These are phyloP conservation scores for Pezizomycotina sp. DNA, from an alignment of 2,329 filamentous ascomycete species.

Conservation along the genomic window DNA sequence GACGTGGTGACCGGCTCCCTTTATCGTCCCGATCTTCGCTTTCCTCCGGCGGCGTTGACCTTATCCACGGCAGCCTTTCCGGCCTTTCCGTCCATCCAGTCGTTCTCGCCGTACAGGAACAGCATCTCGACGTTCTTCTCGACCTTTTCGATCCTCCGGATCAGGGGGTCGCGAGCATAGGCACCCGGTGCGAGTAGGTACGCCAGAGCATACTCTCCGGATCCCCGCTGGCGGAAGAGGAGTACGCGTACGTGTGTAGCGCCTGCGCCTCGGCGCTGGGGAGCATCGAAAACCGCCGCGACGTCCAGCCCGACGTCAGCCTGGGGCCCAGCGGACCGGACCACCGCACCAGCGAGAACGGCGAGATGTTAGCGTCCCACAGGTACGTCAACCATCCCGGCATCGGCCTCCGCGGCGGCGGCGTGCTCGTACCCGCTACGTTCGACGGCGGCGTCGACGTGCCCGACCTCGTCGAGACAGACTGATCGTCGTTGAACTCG, in stretches of 20 bases:
- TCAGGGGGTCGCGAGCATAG: constrained; percentile 72
- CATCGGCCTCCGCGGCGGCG: constrained; percentile 43
- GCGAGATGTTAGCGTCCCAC: constrained; percentile 94
- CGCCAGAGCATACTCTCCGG: constrained; percentile 80
- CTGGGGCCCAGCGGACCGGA: constrained; percentile 78
- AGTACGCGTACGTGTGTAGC: constrained; percentile 86
- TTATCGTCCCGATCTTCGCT: constrained; percentile 66
- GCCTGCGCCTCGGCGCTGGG: constrained; percentile 63
- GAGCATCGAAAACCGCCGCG: constrained; percentile 76
- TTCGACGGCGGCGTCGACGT: constrained; percentile 31
- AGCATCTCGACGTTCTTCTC: constrained; percentile 60
- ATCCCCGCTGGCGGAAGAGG: constrained; percentile 85
- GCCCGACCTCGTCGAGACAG: constrained; percentile 28
- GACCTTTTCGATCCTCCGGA: constrained; percentile 70
- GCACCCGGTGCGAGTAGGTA: constrained; percentile 90
- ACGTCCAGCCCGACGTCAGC: constrained; percentile 88
- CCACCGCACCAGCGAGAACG: constrained; percentile 79
- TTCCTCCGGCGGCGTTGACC: constrained; percentile 60
- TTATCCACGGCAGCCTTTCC: constrained; percentile 66
- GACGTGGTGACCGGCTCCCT: constrained; percentile 53
- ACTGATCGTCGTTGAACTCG: constrained; percentile 65
- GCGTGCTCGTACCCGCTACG: constrained; percentile 20
- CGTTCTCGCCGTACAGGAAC: constrained; percentile 91
- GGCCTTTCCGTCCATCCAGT: constrained; percentile 95
- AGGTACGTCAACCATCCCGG: constrained; percentile 82